phyloP scores from a whole-genome alignment of 805 yeast species.

The Candida chauliodis region DNA sequence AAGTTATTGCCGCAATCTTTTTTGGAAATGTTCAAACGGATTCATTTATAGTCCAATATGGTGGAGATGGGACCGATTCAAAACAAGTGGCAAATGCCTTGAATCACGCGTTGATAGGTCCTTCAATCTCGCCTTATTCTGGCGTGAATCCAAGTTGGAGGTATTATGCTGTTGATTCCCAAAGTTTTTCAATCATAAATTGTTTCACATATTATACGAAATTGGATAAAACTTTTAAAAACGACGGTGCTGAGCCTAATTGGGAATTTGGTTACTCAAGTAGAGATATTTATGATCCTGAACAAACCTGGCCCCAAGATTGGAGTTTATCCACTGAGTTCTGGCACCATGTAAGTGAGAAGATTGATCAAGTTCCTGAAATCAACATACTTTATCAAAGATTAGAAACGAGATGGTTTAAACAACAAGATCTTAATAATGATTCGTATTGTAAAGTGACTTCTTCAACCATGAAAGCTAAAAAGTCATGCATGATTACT shows the following conservation, averaged over 20 bases:
- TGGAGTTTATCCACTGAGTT: constrained; percentile 66
- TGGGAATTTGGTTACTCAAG: constrained; percentile 68
- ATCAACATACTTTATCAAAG: constrained; percentile 7
- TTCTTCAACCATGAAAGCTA: constrained; percentile 18
- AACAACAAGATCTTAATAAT: constrained; percentile 21
- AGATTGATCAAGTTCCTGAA: constrained; percentile 26
- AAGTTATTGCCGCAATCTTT: constrained; percentile 64
- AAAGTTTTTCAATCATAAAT: constrained; percentile 59
- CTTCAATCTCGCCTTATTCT: constrained; percentile 60
- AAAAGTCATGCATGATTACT: constrained; percentile 18
- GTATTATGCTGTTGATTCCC: constrained; percentile 62
- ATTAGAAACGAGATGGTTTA: constrained; percentile 39
- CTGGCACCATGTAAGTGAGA: constrained; percentile 45
- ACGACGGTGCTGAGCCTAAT: constrained; percentile 52
- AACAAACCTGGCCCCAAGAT: constrained; percentile 51
- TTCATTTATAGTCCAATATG: constrained; percentile 59
- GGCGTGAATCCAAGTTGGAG: constrained; percentile 70
- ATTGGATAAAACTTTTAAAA: constrained; percentile 53
- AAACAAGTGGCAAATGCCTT: constrained; percentile 39
- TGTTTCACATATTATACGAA: constrained; percentile 57
- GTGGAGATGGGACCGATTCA: constrained; percentile 36
- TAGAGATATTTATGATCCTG: constrained; percentile 52
- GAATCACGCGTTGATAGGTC: constrained; percentile 62
- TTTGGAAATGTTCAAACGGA: constrained; percentile 72
- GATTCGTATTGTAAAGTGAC: constrained; percentile 20